These are phyloP conservation scores for Globisporangium barbulae DNA, from an alignment of 352 stramenopile genomes.

Conservation along the genomic window DNA sequence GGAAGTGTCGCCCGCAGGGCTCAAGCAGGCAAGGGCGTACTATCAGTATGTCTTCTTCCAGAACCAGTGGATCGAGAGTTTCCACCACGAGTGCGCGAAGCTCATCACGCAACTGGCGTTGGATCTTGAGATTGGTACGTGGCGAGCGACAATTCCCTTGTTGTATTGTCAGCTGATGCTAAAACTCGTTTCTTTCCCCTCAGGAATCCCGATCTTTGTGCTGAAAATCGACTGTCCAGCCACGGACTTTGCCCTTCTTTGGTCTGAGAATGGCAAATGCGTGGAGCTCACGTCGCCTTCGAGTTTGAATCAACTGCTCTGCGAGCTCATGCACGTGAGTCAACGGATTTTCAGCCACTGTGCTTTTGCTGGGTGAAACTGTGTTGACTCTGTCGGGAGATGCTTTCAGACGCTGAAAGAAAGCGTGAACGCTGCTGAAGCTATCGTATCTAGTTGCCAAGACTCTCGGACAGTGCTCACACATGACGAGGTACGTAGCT, in stretches of 20 bases:
- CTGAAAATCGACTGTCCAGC: conserved; percentile 45
- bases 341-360: background rate
- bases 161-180: background rate
- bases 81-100: conserved; percentile 44
- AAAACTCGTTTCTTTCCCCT: background rate
- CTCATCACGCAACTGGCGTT: conserved; percentile 33
- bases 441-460: background rate
- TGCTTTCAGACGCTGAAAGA: background rate
- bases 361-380: background rate
- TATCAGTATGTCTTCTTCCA: conserved; percentile 74
- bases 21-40: conserved; percentile 62
- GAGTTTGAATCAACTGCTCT: conserved; percentile 32
- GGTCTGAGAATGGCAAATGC: conserved; percentile 20
- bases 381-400: background rate
- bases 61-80: conserved; percentile 59
- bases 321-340: conserved; percentile 44
- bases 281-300: conserved; percentile 40
- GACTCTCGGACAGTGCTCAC: background rate
- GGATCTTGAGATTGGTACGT: conserved; percentile 4
- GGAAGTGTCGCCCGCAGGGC: conserved; percentile 26
- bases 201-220: conserved; percentile 76
- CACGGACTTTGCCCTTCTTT: conserved; percentile 33
- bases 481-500: background rate
- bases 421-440: background rate
- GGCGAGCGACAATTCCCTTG: background rate